Evolutionary conservation across 768 basidiomycete genomes (phyloP).

Genomic region (Leccinellum luteum): DNA sequence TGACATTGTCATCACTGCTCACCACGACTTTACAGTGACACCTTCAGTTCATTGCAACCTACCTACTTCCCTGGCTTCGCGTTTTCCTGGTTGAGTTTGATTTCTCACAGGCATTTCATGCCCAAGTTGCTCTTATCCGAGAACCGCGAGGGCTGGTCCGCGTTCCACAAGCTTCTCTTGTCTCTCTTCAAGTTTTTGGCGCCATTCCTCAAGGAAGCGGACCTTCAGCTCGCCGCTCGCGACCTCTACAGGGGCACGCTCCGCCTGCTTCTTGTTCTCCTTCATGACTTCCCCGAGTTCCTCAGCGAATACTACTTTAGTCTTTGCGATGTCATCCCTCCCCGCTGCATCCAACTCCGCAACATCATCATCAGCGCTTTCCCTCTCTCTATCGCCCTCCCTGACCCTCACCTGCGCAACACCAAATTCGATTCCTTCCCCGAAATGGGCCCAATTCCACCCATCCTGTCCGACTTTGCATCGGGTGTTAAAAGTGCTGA

Average conservation of each 20-base stretch:
- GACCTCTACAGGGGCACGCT: slow-evolving; percentile 90
- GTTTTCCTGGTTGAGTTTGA: slow-evolving; percentile 96
- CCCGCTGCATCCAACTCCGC: slow-evolving; percentile 90
- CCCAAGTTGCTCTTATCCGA: slow-evolving; percentile 86
- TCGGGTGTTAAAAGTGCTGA: slow-evolving; percentile 78
- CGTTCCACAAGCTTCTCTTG: slow-evolving; percentile 91
- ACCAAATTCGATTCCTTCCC: slow-evolving; percentile 72
- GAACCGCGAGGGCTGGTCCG: slow-evolving; percentile 94
- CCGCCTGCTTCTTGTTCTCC: slow-evolving; percentile 87
- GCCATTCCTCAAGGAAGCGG: slow-evolving; percentile 83
- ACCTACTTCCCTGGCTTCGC: slow-evolving; percentile 97
- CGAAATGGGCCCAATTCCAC: slow-evolving; percentile 91
- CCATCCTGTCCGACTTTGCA: slow-evolving; percentile 88
- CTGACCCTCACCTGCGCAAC: slow-evolving; percentile 82
- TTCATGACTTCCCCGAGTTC: slow-evolving; percentile 99
- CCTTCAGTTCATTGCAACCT: slow-evolving; percentile 93
- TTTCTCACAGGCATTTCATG: slow-evolving; percentile 97
- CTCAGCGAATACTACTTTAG: slow-evolving; percentile 96
- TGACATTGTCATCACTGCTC: not conserved
- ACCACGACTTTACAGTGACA: slow-evolving; percentile 57
- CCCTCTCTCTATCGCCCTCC: slow-evolving; percentile 75
- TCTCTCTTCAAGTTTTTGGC: slow-evolving; percentile 94
- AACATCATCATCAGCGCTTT: slow-evolving; percentile 97
- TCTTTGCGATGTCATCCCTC: slow-evolving; percentile 89
- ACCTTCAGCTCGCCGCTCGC: slow-evolving; percentile 75